Percentiles rank a stretch among this genome's conserved stretches.
Conservation (phyloP, 1,284 basidiomycete species). For the Earliella scabrosa region DNA sequence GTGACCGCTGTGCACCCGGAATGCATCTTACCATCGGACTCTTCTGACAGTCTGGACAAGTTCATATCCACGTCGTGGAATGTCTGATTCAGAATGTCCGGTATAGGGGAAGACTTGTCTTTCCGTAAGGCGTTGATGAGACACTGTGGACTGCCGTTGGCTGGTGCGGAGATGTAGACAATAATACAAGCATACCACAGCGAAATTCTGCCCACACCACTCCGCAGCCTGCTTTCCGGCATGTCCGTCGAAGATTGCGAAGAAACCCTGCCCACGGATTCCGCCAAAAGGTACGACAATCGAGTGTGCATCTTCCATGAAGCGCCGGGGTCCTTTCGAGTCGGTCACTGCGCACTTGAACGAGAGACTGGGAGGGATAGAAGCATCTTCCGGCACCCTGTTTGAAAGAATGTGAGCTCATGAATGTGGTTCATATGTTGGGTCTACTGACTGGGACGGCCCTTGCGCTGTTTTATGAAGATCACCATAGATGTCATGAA, state of each 20-base stretch:
- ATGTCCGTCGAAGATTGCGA: conserved; percentile 98
- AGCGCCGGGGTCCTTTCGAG: conserved; percentile 89
- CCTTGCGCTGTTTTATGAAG: not conserved
- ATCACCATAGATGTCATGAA: not conserved
- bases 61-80: conserved; percentile 91
- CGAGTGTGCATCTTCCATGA: conserved; percentile 98
- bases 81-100: conserved; percentile 90
- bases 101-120: conserved; percentile 51
- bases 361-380: conserved; percentile 47
- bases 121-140: conserved; percentile 32
- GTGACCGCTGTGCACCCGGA: conserved; percentile 98
- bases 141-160: conserved; percentile 26
- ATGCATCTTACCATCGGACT: conserved; percentile 88
- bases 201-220: conserved; percentile 97
- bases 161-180: conserved; percentile 4
- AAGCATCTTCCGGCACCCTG: conserved; percentile 4
- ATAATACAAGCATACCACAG: conserved; percentile 65
- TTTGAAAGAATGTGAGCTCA: not conserved
- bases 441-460: conserved; percentile 4
- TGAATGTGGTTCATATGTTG: not conserved
- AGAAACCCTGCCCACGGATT: conserved; percentile 94
- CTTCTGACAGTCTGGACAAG: conserved; percentile 82
- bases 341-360: conserved; percentile 90
- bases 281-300: conserved; percentile 94
- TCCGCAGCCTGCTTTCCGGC: conserved; percentile 99